Evolutionary conservation across 2,329 filamentous ascomycete species (phyloP), one percentile per base, ranked within the genome.

Genomic region (Aspergillus sp.): DNA sequence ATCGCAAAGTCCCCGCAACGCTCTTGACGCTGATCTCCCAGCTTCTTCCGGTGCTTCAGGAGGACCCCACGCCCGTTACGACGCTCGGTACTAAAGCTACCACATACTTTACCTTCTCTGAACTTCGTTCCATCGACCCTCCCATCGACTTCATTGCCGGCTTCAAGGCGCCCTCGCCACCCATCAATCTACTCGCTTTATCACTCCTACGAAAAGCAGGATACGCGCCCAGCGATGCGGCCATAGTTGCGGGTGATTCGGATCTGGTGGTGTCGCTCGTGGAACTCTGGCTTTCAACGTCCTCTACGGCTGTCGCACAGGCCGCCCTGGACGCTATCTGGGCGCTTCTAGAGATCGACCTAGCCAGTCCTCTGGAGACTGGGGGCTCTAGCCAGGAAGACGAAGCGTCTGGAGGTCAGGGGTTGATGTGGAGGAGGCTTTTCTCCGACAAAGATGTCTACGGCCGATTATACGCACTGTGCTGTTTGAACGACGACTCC

Each of bases 401-500:
- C 8, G 59, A 63, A 11, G 49, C 51, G 7, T 61, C 60, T 47
- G 58, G 54, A 60, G 77, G 78, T 3, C 78, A 80, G 56, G 79
- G 79, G 0, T 68, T 84, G 1, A 73, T 87, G 61, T 86, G 83
- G 83, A 79, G 82, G 61, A 78, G 84, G 16, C 59, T 86, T 1
- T 86, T 87, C 60, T 75, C 76, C 2, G 84, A 86, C 56, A 77
- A 74, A 52, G 77, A 84, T 60, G 76, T 86, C 6, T 84, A 84
- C 58, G 73, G 72, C 1, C 69, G 78, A 7, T 71, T 86, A 30
- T 86, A 83, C 66, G 76, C 78, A 26, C 72, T 79, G 47, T 84
- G 79, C 60, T 80, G 77, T 55, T 67, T 79, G 40, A 68, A 68
- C 8, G 61, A 60, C 9, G 58, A 65, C 42, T 66, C 67, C n/a